Base-by-base conservation (phyloP, 1,284 basidiomycete genomes). In the Golubevia pallescens region DNA sequence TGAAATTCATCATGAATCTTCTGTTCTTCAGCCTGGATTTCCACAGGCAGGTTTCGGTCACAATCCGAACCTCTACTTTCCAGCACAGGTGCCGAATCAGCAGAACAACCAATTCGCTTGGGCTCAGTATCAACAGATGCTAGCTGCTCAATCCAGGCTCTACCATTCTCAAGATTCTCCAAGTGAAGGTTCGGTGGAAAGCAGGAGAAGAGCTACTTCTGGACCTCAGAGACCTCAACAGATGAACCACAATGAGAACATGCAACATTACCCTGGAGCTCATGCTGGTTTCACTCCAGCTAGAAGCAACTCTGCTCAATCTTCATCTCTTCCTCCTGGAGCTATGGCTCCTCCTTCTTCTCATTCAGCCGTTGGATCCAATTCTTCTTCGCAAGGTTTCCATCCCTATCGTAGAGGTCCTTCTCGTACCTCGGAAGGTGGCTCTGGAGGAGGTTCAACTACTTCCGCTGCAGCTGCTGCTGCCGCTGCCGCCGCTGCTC, bases 81-180 rank as follows among this genome's bases (percentile, higher is more conserved):
- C 70, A 10, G 5, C 3, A 6, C 73, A 72, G 60, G 65, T 68
- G 63, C 63, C 66, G 20, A 32, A 61, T 13, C 69, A 65, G 3
- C 54, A 61, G 24, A 70, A 75, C 1, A 75, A 71, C 23, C 75
- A 77, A 10, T 71, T 71, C 58, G 72, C 77, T 34, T 78, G 77
- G 77, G 60, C 71, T 58, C 75, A 77, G 48, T 79, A 79, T 56
- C 77, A 79, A 64, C 75, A 79, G 58, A 77, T 77, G 75, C 58
- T 79, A 56, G 74, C 75, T 34, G 71, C 77, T 10, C 68, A 72
- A 51, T 67, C 70, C 1, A 70, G 70, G 55, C 75, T 74, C 1
- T 71, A 66, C 7, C 71, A 72, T 61, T 8, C 19, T 14, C 60
- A 48, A 62, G 69, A 24, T 38, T 68, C 7, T 7, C 62, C 16